A percentile compares a stretch with the other conserved stretches of the same genome.
phyloP scores from a whole-genome alignment of 1,139 yeast species.

The Magnusiomyces paraingens region DNA sequence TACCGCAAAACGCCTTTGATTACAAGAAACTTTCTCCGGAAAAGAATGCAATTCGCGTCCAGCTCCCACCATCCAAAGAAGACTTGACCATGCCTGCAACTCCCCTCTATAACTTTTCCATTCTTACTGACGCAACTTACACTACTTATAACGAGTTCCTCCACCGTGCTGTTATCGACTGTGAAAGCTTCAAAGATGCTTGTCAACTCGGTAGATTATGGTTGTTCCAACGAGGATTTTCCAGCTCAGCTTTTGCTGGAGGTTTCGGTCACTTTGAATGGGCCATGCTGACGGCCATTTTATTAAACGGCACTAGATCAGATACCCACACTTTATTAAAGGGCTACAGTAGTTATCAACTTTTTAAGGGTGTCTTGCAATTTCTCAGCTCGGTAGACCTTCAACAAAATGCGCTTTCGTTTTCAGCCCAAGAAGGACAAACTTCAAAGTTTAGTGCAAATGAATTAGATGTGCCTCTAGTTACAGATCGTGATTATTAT shows the following conservation, averaged over 20 bases:
- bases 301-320: conserved; percentile 76
- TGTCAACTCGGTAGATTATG: conserved; percentile 81
- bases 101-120: conserved; percentile 76
- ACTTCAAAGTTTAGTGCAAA: conserved; percentile 15
- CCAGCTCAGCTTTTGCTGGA: conserved; percentile 45
- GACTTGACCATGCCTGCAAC: conserved; percentile 59
- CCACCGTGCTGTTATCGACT: conserved; percentile 65
- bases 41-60: conserved; percentile 54
- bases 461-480: conserved; percentile 17
- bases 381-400: conserved; percentile 77
- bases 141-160: conserved; percentile 66
- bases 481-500: conserved; percentile 67
- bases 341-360: conserved; percentile 88
- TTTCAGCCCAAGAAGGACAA: conserved; percentile 12
- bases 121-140: conserved; percentile 62
- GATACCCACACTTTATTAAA: conserved; percentile 71
- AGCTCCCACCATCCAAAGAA: conserved; percentile 19
- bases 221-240: conserved; percentile 81
- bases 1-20: conserved; percentile 68
- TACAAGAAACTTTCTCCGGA: conserved; percentile 70
- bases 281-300: conserved; percentile 69
- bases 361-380: conserved; percentile 80
- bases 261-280: conserved; percentile 95
- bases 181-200: conserved; percentile 86
- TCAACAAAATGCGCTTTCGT: conserved; percentile 31